phyloP scores from a whole-genome alignment of 176 grass and related monocot genomes.

The Oryza australiensis region DNA sequence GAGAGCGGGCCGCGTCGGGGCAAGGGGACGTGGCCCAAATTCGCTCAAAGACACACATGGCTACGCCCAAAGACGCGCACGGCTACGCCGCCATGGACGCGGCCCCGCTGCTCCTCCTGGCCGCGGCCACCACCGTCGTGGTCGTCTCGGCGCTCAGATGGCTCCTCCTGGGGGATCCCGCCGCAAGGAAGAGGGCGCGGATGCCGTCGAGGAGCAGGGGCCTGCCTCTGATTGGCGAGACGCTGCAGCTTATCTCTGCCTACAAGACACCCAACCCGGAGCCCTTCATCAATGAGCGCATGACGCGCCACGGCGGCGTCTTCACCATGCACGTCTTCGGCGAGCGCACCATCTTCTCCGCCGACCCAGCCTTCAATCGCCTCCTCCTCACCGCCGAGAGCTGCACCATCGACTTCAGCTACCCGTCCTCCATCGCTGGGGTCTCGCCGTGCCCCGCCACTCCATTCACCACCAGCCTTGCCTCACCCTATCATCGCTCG shows the following conservation, averaged over 20 bases:
- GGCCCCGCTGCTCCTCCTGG: constrained; percentile 5
- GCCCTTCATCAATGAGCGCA: constrained; percentile 83
- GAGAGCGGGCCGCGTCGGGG: no score
- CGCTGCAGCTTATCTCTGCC: constrained; percentile 75
- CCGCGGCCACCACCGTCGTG: not conserved
- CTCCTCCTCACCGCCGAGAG: constrained; percentile 74
- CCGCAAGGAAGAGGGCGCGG: constrained; percentile 25
- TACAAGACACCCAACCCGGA: constrained; percentile 90
- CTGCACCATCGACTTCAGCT: constrained; percentile 78
- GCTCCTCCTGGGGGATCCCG: not conserved
- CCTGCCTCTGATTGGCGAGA: constrained; percentile 84
- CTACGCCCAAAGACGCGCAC: constrained; percentile 7
- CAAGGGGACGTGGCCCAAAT: no score
- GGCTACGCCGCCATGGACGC: constrained; percentile 33
- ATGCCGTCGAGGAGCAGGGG: constrained; percentile 74
- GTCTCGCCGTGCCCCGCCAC: no score
- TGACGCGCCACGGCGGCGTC: constrained; percentile 62
- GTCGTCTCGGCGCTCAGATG: not conserved
- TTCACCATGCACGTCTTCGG: constrained; percentile 93
- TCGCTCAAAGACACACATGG: no score
- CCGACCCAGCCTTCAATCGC: constrained; percentile 86
- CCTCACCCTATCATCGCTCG: no score
- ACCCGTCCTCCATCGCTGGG: constrained; percentile 93
- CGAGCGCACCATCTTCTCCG: constrained; percentile 93
- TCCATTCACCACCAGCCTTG: no score